phyloP scores from a whole-genome alignment of 2,329 filamentous ascomycete species.

The Aureobasidium sp. region DNA sequence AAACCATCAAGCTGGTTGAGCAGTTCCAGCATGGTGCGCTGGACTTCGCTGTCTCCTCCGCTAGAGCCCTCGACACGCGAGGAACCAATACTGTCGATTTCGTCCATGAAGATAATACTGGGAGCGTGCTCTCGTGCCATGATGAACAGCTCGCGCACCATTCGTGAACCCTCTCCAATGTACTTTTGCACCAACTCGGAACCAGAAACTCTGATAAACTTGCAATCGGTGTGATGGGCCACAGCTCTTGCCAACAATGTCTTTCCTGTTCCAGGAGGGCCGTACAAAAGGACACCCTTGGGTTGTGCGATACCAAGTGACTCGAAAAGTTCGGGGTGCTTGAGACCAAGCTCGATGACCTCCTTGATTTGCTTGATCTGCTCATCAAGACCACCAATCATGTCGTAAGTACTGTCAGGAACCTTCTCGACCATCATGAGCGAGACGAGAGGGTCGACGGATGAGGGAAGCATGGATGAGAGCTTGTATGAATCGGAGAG shows the following conservation, averaged over 20 bases:
- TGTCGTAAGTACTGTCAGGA: constrained; percentile 98
- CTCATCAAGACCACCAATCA: constrained; percentile 98
- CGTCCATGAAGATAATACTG: constrained; percentile 99
- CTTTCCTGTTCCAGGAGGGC: constrained; percentile 94
- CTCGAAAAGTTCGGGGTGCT: constrained; percentile 97
- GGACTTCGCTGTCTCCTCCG: constrained; percentile 93
- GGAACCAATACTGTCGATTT: constrained; percentile 97
- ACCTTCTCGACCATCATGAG: constrained; percentile 99
- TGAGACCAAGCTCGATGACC: constrained; percentile 95
- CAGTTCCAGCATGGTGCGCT: constrained; percentile 96
- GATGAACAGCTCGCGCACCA: constrained; percentile 98
- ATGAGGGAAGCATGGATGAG: constrained; percentile 96
- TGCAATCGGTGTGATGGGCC: constrained; percentile 97
- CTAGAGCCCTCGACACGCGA: constrained; percentile 93
- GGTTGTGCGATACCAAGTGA: constrained; percentile 98
- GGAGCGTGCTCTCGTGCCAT: constrained; percentile 98
- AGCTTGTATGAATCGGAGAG: constrained; percentile 98
- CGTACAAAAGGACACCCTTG: constrained; percentile 94
- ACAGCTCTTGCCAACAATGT: constrained; percentile 91
- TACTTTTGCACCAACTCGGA: constrained; percentile 98
- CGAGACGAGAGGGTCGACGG: constrained; percentile 94
- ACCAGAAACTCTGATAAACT: constrained; percentile 95
- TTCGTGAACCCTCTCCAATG: constrained; percentile 94
- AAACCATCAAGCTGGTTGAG: constrained; percentile 98
- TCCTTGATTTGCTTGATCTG: constrained; percentile 99